Evolutionary conservation across 805 yeast species (phyloP).

Genomic region (Candida sithepensis): DNA sequence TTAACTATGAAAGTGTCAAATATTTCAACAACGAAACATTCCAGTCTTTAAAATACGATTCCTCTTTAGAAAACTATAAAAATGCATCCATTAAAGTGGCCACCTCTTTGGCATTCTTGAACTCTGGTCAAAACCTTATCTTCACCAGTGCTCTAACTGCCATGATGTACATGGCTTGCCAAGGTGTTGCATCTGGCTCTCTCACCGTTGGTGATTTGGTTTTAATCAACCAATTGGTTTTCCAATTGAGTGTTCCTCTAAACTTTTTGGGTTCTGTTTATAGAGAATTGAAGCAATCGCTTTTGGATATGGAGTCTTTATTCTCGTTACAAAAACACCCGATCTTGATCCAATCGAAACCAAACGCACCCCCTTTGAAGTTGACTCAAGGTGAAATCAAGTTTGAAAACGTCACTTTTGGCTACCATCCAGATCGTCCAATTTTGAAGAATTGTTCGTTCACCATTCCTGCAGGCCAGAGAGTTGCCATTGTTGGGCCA

Average conservation of each 20-base stretch:
- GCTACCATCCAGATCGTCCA: conserved; percentile 85
- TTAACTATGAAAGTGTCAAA: conserved; percentile 92
- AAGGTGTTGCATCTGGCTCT: conserved; percentile 80
- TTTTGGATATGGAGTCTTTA: conserved; percentile 93
- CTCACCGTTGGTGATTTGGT: conserved; percentile 94
- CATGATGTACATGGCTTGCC: conserved; percentile 98
- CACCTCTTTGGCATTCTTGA: conserved; percentile 73
- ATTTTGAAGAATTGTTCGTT: conserved; percentile 79
- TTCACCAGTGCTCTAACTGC: conserved; percentile 87
- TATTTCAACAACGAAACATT: conserved; percentile 86
- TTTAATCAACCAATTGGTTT: conserved; percentile 89
- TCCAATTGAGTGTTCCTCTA: conserved; percentile 91
- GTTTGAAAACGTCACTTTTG: conserved; percentile 90
- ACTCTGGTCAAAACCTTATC: conserved; percentile 75
- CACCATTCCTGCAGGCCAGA: conserved; percentile 83
- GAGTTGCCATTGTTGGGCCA: conserved; percentile 94
- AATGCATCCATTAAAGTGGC: conserved; percentile 76
- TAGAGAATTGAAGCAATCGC: conserved; percentile 87
- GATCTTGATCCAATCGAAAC: conserved; percentile 59
- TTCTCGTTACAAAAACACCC: conserved; percentile 79
- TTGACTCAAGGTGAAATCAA: conserved; percentile 63
- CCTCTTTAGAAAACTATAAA: conserved; percentile 70
- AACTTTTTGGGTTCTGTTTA: conserved; percentile 95
- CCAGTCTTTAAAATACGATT: conserved; percentile 78
- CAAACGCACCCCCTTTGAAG: conserved; percentile 57